These are phyloP conservation scores for Asterochloris erici DNA, from an alignment of 139 green algal genomes.

Conservation along the genomic window DNA sequence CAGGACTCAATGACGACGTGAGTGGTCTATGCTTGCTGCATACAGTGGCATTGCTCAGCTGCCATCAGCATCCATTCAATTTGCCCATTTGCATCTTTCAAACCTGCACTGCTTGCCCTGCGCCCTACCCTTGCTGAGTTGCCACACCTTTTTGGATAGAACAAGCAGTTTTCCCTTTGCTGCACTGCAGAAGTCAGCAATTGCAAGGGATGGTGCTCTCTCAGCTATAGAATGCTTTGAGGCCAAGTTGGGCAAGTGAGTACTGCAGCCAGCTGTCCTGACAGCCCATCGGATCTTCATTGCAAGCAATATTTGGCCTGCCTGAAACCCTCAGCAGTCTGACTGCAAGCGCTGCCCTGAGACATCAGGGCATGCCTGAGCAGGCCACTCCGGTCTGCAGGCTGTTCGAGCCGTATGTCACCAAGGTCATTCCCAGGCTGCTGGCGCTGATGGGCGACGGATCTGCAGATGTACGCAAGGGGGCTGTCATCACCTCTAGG, in stretches of 20 bases:
- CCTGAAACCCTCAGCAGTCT: background rate
- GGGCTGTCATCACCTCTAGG: slow-evolving; percentile 69
- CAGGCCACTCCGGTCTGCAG: background rate
- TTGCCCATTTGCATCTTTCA: background rate
- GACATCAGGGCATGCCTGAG: background rate
- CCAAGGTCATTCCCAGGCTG: slow-evolving; percentile 90
- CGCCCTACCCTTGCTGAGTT: background rate
- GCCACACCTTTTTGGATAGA: no score
- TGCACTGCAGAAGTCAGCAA: slow-evolving; percentile 19
- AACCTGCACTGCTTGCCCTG: background rate
- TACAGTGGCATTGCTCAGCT: no score
- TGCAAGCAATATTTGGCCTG: background rate
- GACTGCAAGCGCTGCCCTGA: background rate
- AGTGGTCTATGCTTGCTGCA: background rate
- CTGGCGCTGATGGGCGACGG: slow-evolving; percentile 88
- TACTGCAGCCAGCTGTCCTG: background rate
- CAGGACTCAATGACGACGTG: slow-evolving; percentile 64
- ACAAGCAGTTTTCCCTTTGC: background rate
- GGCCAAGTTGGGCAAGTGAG: slow-evolving; percentile 79
- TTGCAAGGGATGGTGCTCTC: slow-evolving; percentile 79
- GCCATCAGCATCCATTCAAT: background rate
- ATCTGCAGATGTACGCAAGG: slow-evolving; percentile 61
- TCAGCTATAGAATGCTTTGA: slow-evolving; percentile 91
- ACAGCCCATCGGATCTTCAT: background rate
- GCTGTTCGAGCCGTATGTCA: slow-evolving; percentile 99